These are phyloP conservation scores for Austroboletus eburneus DNA, from an alignment of 768 basidiomycete species.

Conservation along the genomic window DNA sequence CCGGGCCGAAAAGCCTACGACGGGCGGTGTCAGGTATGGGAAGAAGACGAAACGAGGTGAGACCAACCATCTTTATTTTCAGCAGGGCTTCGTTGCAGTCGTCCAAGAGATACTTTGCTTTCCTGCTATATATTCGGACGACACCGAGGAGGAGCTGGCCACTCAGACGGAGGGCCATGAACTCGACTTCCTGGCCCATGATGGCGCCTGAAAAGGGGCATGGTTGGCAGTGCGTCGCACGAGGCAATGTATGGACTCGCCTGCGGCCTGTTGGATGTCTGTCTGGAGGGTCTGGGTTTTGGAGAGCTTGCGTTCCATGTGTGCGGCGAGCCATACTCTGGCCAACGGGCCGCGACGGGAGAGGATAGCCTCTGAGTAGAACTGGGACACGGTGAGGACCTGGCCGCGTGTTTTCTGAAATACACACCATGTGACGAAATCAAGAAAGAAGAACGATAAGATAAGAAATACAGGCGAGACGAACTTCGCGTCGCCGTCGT, in stretches of 20 bases:
- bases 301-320: conserved; percentile 97
- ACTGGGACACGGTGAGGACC: conserved; percentile 39
- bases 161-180: conserved; percentile 94
- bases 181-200: conserved; percentile 86
- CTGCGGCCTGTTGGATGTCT: conserved; percentile 91
- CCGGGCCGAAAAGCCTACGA: conserved; percentile 89
- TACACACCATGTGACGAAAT: conserved; percentile 21
- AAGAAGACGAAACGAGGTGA: not conserved
- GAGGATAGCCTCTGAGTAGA: conserved; percentile 91
- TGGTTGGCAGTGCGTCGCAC: not conserved
- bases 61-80: conserved; percentile 86
- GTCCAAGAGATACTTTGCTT: conserved; percentile 95
- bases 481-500: conserved; percentile 4
- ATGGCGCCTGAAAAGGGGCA: conserved; percentile 65
- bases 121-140: conserved; percentile 94
- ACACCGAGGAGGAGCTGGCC: conserved; percentile 96
- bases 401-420: too few relatives aligned
- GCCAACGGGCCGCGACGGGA: conserved; percentile 92
- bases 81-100: conserved; percentile 96
- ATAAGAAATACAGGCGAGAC: conserved; percentile 14
- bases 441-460: conserved; percentile 20
- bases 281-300: conserved; percentile 94
- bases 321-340: conserved; percentile 98
- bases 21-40: not conserved
- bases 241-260: conserved; percentile 33